Evolutionary conservation across 306 rosid genomes (phyloP).

Genomic region (Cicer judaicum): DNA sequence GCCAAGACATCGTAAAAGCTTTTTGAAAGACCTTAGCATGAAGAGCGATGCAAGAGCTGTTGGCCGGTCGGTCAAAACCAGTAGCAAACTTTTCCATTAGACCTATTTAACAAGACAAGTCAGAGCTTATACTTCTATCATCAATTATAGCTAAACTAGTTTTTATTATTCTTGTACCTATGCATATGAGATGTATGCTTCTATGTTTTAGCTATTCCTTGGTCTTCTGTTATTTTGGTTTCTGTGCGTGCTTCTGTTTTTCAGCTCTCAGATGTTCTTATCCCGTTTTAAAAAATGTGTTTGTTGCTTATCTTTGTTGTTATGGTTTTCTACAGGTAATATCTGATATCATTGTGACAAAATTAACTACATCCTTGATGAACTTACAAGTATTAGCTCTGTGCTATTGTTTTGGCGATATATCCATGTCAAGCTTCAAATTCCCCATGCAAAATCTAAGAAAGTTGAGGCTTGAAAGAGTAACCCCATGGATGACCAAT

Average conservation of each 20-base stretch:
- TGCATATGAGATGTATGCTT: slow-evolving; percentile 34
- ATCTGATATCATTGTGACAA: slow-evolving; percentile 61
- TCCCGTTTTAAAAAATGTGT: slow-evolving; percentile 9
- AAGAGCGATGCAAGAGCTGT: not conserved
- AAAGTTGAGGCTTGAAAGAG: slow-evolving; percentile 74
- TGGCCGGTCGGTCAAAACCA: not conserved
- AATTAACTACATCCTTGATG: slow-evolving; percentile 53
- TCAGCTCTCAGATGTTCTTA: slow-evolving; percentile 38
- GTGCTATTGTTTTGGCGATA: slow-evolving; percentile 81
- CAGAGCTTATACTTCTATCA: slow-evolving; percentile 34
- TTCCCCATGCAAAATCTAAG: slow-evolving; percentile 61
- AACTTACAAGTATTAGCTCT: slow-evolving; percentile 70
- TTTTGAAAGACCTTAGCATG: not conserved
- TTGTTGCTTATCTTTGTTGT: slow-evolving; percentile 28
- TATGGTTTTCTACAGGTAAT: slow-evolving; percentile 62
- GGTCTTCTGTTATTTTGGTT: slow-evolving; percentile 29
- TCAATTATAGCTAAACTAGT: slow-evolving; percentile 31
- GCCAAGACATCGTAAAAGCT: not conserved
- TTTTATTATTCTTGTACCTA: slow-evolving; percentile 6
- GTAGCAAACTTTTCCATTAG: not conserved
- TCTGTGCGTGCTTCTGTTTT: slow-evolving; percentile 9
- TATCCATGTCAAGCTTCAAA: slow-evolving; percentile 67
- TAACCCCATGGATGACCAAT: slow-evolving; percentile 84
- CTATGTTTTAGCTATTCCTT: slow-evolving; percentile 28
- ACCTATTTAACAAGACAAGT: slow-evolving; percentile 12